phyloP scores from a whole-genome alignment of 495 filamentous ascomycete species.

The Penicillium pulvis region DNA sequence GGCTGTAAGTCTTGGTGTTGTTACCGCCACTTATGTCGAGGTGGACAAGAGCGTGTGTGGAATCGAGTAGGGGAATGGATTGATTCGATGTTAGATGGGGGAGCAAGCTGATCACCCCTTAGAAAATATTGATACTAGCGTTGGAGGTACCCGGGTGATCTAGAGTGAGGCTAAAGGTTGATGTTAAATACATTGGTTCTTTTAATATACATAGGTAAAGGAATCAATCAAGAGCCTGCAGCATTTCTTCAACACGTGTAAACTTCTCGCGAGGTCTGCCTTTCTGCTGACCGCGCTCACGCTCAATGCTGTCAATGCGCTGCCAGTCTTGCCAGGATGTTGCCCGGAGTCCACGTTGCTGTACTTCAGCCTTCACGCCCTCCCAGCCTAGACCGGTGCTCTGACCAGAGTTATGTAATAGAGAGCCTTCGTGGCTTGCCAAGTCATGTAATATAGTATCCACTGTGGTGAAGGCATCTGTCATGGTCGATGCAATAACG shows the following conservation, averaged over 20 bases:
- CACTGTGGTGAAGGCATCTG: slow-evolving; percentile 87
- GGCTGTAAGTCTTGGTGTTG: slow-evolving; percentile 55
- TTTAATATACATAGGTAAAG: slow-evolving; percentile 12
- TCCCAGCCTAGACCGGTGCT: slow-evolving; percentile 72
- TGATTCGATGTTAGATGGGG: not conserved
- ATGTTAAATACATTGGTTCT: not conserved
- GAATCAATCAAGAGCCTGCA: slow-evolving; percentile 51
- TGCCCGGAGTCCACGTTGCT: slow-evolving; percentile 47
- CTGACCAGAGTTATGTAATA: slow-evolving; percentile 46
- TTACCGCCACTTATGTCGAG: slow-evolving; percentile 52
- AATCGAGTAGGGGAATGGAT: slow-evolving; percentile 14
- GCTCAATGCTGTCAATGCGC: slow-evolving; percentile 80
- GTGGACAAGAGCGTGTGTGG: slow-evolving; percentile 46
- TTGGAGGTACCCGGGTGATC: not conserved
- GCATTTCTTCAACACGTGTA: slow-evolving; percentile 74
- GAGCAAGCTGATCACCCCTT: not conserved
- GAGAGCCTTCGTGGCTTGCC: slow-evolving; percentile 36
- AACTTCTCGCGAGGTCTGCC: slow-evolving; percentile 91
- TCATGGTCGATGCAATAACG: slow-evolving; percentile 95
- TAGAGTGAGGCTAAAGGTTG: not conserved
- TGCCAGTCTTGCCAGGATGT: slow-evolving; percentile 83
- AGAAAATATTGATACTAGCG: not conserved
- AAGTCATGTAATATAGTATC: slow-evolving; percentile 80
- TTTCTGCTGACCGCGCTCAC: slow-evolving; percentile 57
- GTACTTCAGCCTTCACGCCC: slow-evolving; percentile 58